Base-by-base conservation (phyloP, 139 green algal genomes). In the Nannochloris sp. region DNA sequence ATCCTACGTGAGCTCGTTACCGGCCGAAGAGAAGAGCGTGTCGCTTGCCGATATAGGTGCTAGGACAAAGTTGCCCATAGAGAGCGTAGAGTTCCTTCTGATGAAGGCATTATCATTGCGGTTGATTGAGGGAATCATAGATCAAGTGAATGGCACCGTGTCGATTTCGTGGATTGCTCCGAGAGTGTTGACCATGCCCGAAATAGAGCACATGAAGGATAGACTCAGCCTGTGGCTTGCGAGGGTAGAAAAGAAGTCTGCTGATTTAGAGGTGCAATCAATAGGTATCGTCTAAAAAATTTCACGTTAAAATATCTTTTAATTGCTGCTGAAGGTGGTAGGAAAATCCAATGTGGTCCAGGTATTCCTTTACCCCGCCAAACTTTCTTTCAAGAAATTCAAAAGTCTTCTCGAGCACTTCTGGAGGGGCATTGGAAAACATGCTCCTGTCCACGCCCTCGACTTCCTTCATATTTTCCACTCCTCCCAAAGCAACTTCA, bases 41-140 rank as follows among this genome's bases (percentile, higher is more conserved):
- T 55, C 81, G 2, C 70, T 96, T 33, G 44, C 51, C 2, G 65
- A 66, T 59, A 88, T 97, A 31, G 79, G 72, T 16, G 69, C 70
- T 40, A 71, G 78, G 48, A 95, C 93, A 49, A 94, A 95, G 80
- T 82, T 99, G 56, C 64, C 70, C n/a, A 5, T 73, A 3, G 94
- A 97, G 50, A 92, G 89, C 5, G 92, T 96, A 5, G 94, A 99
- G 81, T 93, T 95, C 67, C 81, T 99, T 59, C 79, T 99, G 17
- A 99, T 99, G 91, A 96, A 97, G 86, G 77, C 87, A 4, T 71
- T 96, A 69, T 74, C 85, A 13, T 73, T 91, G 76, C 79, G 92
- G 63, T 76, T 98, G 23, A 93, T 98, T 31, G 84, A 96, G 69
- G 91, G 90, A 31, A 69, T 70, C 45, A 95, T 98, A 48, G 84